Percentiles rank a stretch among this genome's conserved stretches.
Conservation (phyloP, 2,329 filamentous ascomycete species). For the Phyllosticta capitalensis region DNA sequence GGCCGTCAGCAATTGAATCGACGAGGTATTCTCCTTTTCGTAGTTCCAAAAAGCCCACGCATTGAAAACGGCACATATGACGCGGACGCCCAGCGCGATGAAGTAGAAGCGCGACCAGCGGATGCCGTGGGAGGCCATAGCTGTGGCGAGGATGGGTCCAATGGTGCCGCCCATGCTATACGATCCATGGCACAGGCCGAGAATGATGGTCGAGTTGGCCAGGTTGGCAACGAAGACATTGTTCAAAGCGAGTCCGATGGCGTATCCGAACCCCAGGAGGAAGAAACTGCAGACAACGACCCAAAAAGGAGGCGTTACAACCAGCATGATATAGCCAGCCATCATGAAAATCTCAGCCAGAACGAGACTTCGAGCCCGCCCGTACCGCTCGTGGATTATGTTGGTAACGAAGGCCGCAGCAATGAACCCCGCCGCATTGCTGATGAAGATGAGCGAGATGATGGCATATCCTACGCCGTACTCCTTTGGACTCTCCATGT, state of each 20-base stretch:
- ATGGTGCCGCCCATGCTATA: constrained; percentile 45
- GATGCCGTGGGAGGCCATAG: constrained; percentile 52
- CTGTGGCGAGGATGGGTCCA: constrained; percentile 66
- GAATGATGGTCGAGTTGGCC: constrained; percentile 40
- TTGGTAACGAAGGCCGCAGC: constrained; percentile 62
- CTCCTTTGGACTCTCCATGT: constrained; percentile 56
- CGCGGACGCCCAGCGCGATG: constrained; percentile 50
- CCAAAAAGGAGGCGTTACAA: constrained; percentile 60
- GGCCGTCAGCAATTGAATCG: neutral
- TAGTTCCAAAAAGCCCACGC: constrained; percentile 62
- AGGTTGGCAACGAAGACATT: constrained; percentile 49
- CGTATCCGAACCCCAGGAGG: constrained; percentile 48
- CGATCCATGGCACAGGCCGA: constrained; percentile 56
- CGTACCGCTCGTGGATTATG: constrained; percentile 50
- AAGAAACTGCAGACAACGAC: constrained; percentile 59
- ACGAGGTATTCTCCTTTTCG: constrained; percentile 45
- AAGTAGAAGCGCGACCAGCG: constrained; percentile 67
- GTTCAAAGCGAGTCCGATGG: constrained; percentile 44
- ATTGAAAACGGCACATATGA: constrained; percentile 48
- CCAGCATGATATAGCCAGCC: constrained; percentile 54
- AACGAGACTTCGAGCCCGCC: constrained; percentile 55
- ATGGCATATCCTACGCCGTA: constrained; percentile 69
- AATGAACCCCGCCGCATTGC: constrained; percentile 69
- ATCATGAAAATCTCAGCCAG: constrained; percentile 48
- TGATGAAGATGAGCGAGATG: constrained; percentile 74